These are phyloP conservation scores for Suhomyces atakaporum DNA, from an alignment of 1,139 yeast species.

Conservation along the genomic window DNA sequence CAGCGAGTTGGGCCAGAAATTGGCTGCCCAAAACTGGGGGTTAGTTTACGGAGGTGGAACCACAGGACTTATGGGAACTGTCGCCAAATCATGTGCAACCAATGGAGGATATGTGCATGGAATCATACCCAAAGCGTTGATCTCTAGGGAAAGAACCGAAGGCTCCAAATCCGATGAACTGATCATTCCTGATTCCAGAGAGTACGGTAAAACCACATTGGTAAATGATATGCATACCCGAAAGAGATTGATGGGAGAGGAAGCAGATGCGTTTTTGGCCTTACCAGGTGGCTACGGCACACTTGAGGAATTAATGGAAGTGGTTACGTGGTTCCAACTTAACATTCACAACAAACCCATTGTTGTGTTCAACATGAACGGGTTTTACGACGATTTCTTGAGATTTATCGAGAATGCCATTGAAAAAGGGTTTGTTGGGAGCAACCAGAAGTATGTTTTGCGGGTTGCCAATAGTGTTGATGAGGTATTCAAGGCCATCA, in stretches of 20 bases:
- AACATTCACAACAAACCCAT: conserved; percentile 84
- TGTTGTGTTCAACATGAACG: conserved; percentile 73
- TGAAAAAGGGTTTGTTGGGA: conserved; percentile 65
- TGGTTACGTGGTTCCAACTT: conserved; percentile 86
- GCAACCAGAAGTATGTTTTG: conserved; percentile 65
- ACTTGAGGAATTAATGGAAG: conserved; percentile 85
- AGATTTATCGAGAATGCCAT: conserved; percentile 59
- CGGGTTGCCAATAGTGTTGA: conserved; percentile 68
- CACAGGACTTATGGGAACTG: conserved; percentile 81
- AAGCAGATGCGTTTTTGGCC: conserved; percentile 85
- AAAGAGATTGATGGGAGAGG: conserved; percentile 82
- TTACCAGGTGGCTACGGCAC: conserved; percentile 96
- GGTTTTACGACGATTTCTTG: conserved; percentile 74
- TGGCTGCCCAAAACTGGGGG: conserved; percentile 67
- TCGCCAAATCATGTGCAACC: conserved; percentile 71
- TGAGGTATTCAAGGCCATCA: conserved; percentile 64
- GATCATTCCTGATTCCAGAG: conserved; percentile 60
- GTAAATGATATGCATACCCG: conserved; percentile 91
- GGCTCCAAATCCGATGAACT: conserved; percentile 53
- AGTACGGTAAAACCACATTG: conserved; percentile 76
- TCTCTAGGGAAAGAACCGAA: conserved; percentile 66
- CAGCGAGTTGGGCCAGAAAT: conserved; percentile 52
- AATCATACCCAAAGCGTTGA: conserved; percentile 79
- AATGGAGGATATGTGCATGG: conserved; percentile 80
- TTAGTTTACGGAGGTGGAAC: conserved; percentile 92